A percentile compares a stretch with the other conserved stretches of the same genome.
phyloP scores from a whole-genome alignment of 352 stramenopile genomes.

The Pythium brachiatum region DNA sequence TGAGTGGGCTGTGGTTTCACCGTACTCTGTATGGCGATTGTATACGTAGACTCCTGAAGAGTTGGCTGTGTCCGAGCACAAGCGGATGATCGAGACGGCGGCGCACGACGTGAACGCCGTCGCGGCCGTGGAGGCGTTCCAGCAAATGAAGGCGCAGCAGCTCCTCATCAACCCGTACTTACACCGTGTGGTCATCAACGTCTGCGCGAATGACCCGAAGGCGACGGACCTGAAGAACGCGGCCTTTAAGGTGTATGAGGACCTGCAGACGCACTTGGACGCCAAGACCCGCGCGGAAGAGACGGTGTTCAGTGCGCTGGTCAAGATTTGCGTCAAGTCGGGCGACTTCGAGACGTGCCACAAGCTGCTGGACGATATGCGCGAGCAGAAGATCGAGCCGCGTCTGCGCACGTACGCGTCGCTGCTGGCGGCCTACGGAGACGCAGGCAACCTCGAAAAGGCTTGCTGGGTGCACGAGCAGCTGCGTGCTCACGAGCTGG shows the following conservation, averaged over 20 bases:
- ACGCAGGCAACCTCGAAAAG: slow-evolving; percentile 50
- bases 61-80: slow-evolving; percentile 6
- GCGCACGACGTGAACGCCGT: slow-evolving; percentile 31
- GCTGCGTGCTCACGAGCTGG: slow-evolving; percentile 41
- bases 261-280: slow-evolving; percentile 17
- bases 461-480: slow-evolving; percentile 55
- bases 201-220: slow-evolving; percentile 24
- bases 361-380: slow-evolving; percentile 50
- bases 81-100: slow-evolving; percentile 40
- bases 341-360: slow-evolving; percentile 54
- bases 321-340: slow-evolving; percentile 70
- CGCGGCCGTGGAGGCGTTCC: slow-evolving; percentile 47
- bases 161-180: slow-evolving; percentile 29
- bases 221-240: slow-evolving; percentile 11
- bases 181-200: slow-evolving; percentile 35
- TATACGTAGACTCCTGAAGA: slow-evolving; percentile 18
- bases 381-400: slow-evolving; percentile 40
- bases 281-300: slow-evolving; percentile 40
- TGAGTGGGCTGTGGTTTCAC: too few relatives aligned
- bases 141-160: slow-evolving; percentile 52
- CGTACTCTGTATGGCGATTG: neutral
- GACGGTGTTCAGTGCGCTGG: slow-evolving; percentile 66
- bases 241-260: slow-evolving; percentile 30
- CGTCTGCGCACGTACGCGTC: slow-evolving; percentile 76
- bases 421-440: slow-evolving; percentile 59